Evolutionary conservation across 1,284 basidiomycete genomes (phyloP).

Genomic region (Microbotryum silenes-acaulis): DNA sequence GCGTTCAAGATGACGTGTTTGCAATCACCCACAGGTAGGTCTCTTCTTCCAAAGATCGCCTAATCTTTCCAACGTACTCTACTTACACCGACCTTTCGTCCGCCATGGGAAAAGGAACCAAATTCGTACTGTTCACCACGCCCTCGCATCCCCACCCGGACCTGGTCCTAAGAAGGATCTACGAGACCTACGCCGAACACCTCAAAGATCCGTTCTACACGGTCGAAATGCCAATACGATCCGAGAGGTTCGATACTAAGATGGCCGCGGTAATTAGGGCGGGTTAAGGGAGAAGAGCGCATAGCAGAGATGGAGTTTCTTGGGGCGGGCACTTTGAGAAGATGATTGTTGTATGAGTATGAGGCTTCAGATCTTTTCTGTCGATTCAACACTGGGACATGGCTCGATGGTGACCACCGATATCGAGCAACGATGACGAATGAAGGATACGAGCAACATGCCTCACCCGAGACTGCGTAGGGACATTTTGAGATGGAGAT

Average conservation of each 20-base stretch:
- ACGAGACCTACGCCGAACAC: slow-evolving; percentile 52
- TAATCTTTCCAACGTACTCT: background rate
- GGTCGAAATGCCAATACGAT: slow-evolving; percentile 93
- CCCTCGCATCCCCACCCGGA: slow-evolving; percentile 56
- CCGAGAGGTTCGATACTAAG: slow-evolving; percentile 71
- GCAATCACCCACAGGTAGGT: slow-evolving; percentile 82
- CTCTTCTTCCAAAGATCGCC: background rate
- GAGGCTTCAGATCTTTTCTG: too few species aligned
- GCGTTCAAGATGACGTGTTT: slow-evolving; percentile 83
- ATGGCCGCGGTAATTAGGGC: slow-evolving; percentile 40
- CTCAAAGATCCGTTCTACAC: slow-evolving; percentile 98
- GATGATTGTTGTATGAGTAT: too few species aligned
- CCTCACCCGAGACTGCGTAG: too few species aligned
- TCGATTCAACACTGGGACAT: too few species aligned
- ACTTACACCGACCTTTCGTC: too few species aligned
- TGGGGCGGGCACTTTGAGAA: too few species aligned
- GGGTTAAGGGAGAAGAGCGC: background rate
- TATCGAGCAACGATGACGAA: too few species aligned
- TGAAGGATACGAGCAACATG: too few species aligned
- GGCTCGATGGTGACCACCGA: too few species aligned
- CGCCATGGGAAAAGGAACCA: slow-evolving; percentile 62
- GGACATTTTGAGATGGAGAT: too few species aligned
- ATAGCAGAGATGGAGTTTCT: too few species aligned
- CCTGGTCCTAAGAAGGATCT: slow-evolving; percentile 35
- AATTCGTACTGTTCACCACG: slow-evolving; percentile 86